phyloP scores from a whole-genome alignment of 1,139 yeast genomes.

The Magnusiomyces magnusii region DNA sequence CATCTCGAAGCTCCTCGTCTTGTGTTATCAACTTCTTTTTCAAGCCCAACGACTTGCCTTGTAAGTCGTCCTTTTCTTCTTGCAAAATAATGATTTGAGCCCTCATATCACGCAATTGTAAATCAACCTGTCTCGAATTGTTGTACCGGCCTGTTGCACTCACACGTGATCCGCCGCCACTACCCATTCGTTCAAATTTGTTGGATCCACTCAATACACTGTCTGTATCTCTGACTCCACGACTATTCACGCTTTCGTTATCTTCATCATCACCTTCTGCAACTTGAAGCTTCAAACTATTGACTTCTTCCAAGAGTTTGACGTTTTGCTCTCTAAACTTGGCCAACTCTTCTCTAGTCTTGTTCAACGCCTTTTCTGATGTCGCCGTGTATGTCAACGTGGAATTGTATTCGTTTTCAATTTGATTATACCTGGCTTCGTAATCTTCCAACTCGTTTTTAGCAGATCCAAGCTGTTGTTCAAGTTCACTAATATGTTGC shows the following conservation, averaged over 20 bases:
- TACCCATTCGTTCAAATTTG: not conserved
- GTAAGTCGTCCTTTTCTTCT: conserved; percentile 77
- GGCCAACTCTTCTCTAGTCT: conserved; percentile 64
- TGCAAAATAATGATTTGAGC: conserved; percentile 75
- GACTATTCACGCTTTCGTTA: conserved; percentile 16
- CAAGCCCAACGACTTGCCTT: conserved; percentile 37
- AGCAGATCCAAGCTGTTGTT: not conserved
- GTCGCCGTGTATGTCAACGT: conserved; percentile 66
- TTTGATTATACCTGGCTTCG: conserved; percentile 13
- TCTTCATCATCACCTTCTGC: conserved; percentile 36
- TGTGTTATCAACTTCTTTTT: conserved; percentile 33
- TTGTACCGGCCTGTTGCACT: conserved; percentile 19
- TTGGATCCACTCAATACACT: conserved; percentile 11
- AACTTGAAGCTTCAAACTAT: conserved; percentile 49
- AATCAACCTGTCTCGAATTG: conserved; percentile 60
- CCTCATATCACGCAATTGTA: conserved; percentile 73
- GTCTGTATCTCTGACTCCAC: conserved; percentile 9
- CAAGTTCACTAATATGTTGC: not conserved
- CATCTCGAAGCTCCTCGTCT: conserved; percentile 26
- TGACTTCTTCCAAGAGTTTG: conserved; percentile 55
- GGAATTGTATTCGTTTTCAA: conserved; percentile 55
- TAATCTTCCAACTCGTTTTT: not conserved
- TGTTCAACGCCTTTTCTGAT: conserved; percentile 64
- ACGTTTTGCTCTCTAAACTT: conserved; percentile 51
- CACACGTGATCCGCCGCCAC: conserved; percentile 9